Evolutionary conservation across 2,329 filamentous ascomycete species (phyloP), one percentile per base, ranked within the genome.

Genomic region (Monilinia aucupariae): DNA sequence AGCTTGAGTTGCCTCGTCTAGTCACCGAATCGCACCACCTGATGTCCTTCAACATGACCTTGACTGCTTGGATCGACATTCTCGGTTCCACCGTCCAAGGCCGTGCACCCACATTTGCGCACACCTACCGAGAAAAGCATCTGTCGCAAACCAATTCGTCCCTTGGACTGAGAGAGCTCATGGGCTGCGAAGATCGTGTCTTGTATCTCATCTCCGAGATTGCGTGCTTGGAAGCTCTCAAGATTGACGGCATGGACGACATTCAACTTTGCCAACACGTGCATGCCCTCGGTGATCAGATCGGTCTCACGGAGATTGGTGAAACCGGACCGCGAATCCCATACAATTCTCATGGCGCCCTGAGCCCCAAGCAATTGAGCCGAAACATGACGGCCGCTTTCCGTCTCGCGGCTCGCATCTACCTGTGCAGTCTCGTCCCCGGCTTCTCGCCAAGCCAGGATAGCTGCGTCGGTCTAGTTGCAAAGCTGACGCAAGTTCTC

Each of bases 181-280:
- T 97, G 92, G 94, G 94, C 69, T 97, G 94, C 76, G 93, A 97
- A 68, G 94, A 99, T 77, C 86, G 87, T 27, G 89, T 97, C 77
- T 97, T 99, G 92, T 97, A 96, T 76, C 82, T 97, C 71, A 96
- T 99, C 74, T 96, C 92, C 2, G 94, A 99, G 78, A 96, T 97
- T 71, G 91, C 93, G 61, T 97, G 94, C 76, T 85, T 99, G 60
- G 94, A 97, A 75, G 89, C 90, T 4, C 84, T 97, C 67, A 96
- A 94, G 80, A 79, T 81, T 47, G 85, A 89, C 65, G 90, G 89
- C 70, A 91, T 94, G 79, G 90, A 96, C 69, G 88, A 94, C 72
- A 87, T 94, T 68, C 85, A 86, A 58, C 85, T 97, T 51, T 97
- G 92, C 82, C 85, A 89, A 65, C 93, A 97, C 76, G 91, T 97